Conservation (phyloP, 148 eudicot species). For the Gaultheria prostrata region DNA sequence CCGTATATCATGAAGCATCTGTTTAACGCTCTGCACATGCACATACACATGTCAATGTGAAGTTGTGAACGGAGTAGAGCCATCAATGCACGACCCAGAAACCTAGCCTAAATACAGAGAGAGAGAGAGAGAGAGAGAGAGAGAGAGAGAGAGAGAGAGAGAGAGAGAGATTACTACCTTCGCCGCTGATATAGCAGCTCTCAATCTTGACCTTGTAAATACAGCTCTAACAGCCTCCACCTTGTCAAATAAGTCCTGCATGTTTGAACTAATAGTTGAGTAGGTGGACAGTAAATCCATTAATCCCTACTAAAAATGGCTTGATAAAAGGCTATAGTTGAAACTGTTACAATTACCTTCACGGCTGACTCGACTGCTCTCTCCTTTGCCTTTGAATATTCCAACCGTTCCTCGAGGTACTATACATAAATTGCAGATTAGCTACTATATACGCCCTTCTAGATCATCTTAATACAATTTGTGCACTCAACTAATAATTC, state of each 20-base stretch:
- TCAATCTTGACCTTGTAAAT: slow-evolving; percentile 9
- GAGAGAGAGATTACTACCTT: background rate
- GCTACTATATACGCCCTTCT: background rate
- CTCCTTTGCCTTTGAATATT: background rate
- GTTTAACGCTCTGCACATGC: background rate
- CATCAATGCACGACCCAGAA: background rate
- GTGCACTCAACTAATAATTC: background rate
- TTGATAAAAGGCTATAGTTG: background rate
- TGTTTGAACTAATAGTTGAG: background rate
- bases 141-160: background rate
- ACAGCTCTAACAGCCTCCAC: slow-evolving; percentile 1
- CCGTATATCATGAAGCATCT: background rate
- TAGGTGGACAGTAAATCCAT: background rate
- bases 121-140: background rate
- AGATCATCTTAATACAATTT: background rate
- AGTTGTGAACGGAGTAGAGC: background rate
- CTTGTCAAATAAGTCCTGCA: background rate
- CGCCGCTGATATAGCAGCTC: slow-evolving; percentile 2
- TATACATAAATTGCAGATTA: background rate
- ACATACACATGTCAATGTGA: background rate
- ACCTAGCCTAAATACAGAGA: background rate
- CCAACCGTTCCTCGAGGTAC: slow-evolving; percentile 4
- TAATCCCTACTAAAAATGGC: background rate
- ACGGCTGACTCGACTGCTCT: background rate
- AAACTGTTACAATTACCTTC: background rate